phyloP scores from a whole-genome alignment of 2,329 filamentous ascomycete species.

The Passalora sequoiae region DNA sequence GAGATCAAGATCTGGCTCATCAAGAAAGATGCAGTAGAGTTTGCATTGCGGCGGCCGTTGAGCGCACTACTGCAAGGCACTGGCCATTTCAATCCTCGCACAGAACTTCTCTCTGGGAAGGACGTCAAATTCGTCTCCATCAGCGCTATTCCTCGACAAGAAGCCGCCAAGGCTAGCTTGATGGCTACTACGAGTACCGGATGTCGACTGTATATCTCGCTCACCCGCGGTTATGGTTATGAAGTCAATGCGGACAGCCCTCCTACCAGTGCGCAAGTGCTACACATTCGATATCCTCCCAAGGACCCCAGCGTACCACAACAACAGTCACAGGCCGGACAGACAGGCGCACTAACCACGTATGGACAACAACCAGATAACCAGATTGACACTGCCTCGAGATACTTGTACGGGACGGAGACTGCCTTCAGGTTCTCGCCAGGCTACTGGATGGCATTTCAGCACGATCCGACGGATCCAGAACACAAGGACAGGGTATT shows the following conservation, averaged over 20 bases:
- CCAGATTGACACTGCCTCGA: conserved; percentile 33
- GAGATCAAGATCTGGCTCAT: conserved; percentile 91
- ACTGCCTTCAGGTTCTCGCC: conserved; percentile 61
- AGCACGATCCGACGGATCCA: conserved; percentile 46
- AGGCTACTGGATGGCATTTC: conserved; percentile 85
- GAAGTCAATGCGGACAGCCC: conserved; percentile 59
- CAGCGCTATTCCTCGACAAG: conserved; percentile 71
- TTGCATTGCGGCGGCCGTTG: conserved; percentile 53
- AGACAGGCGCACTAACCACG: conserved; percentile 18
- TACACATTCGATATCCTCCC: conserved; percentile 92
- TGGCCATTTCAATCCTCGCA: conserved; percentile 72
- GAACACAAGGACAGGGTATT: conserved; percentile 61
- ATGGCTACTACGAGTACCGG: conserved; percentile 88
- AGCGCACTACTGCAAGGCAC: conserved; percentile 61
- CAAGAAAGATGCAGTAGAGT: conserved; percentile 54
- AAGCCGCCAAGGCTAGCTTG: conserved; percentile 78
- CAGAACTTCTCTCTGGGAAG: conserved; percentile 62
- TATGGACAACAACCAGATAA: conserved; percentile 17
- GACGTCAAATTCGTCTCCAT: conserved; percentile 75
- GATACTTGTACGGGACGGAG: conserved; percentile 34
- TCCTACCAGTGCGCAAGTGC: conserved; percentile 94
- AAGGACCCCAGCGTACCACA: conserved; percentile 29
- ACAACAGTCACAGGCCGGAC: conserved; percentile 16
- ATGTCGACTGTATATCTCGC: conserved; percentile 85
- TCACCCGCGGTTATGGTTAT: conserved; percentile 66